phyloP scores from a whole-genome alignment of 140 eudicot genomes.

The Oenanthe javanica region DNA sequence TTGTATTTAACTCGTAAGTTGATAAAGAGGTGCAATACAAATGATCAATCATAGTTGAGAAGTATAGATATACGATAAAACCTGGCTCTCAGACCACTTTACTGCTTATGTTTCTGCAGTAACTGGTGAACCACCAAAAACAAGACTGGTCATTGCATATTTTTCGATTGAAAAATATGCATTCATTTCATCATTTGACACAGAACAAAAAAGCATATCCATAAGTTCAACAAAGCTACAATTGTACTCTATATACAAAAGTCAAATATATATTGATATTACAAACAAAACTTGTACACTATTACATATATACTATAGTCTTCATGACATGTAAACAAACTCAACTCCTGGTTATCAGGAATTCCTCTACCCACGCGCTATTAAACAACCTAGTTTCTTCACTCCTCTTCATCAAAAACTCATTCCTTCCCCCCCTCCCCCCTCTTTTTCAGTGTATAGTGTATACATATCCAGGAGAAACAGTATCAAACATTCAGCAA shows the following conservation, averaged over 20 bases:
- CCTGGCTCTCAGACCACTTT: neutral
- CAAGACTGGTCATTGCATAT: neutral
- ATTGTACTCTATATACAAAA: neutral
- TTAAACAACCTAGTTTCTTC: neutral
- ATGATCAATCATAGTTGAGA: neutral
- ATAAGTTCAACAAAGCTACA: neutral
- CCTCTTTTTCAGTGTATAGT: neutral
- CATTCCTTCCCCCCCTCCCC: neutral
- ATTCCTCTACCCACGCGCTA: no score
- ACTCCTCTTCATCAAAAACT: neutral
- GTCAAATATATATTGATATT: neutral
- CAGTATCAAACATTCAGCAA: slow-evolving; percentile 3
- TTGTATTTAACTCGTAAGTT: no score
- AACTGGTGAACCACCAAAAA: neutral
- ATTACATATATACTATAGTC: neutral
- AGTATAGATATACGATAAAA: neutral
- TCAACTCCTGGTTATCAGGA: neutral
- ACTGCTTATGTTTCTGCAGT: neutral
- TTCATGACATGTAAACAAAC: neutral
- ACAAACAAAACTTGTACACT: neutral
- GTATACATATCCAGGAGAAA: neutral
- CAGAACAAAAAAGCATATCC: neutral
- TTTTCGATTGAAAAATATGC: neutral
- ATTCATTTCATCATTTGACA: neutral
- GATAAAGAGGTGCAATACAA: neutral